Evolutionary conservation across 106 monocot genomes (phyloP).

Genomic region (Dendrobium chrysotoxum): DNA sequence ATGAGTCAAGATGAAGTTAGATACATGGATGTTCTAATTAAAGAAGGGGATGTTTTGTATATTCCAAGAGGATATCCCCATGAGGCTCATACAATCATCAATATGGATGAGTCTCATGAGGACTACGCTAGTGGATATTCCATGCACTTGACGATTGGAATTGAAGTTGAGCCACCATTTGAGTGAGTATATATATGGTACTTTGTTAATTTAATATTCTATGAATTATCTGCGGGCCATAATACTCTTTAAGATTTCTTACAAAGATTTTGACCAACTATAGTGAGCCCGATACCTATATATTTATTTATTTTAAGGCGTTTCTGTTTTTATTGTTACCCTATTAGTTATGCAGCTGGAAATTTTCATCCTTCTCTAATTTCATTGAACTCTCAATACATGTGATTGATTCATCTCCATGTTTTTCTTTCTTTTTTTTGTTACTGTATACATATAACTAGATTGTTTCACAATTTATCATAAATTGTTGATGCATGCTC

Average conservation of each 20-base stretch:
- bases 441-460: too few relatives aligned
- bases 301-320: not conserved
- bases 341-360: not conserved
- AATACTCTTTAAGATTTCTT: not conserved
- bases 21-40: constrained; percentile 25
- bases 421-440: not conserved
- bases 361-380: not conserved
- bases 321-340: not conserved
- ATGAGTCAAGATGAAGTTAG: constrained; percentile 12
- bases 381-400: not conserved
- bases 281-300: not conserved
- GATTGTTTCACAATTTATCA: too few relatives aligned
- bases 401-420: not conserved
- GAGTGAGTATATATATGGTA: constrained; percentile 44
- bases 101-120: constrained; percentile 12
- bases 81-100: constrained; percentile 57
- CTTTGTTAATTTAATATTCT: not conserved
- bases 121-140: constrained; percentile 28
- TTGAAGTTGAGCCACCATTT: constrained; percentile 93
- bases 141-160: constrained; percentile 78
- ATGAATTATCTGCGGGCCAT: not conserved
- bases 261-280: not conserved
- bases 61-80: constrained; percentile 84
- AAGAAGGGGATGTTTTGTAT: constrained; percentile 74
- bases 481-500: not conserved